Percentiles rank a stretch among this genome's conserved stretches.
phyloP scores from a whole-genome alignment of 257 asterid species.

The Cinchona pubescens region DNA sequence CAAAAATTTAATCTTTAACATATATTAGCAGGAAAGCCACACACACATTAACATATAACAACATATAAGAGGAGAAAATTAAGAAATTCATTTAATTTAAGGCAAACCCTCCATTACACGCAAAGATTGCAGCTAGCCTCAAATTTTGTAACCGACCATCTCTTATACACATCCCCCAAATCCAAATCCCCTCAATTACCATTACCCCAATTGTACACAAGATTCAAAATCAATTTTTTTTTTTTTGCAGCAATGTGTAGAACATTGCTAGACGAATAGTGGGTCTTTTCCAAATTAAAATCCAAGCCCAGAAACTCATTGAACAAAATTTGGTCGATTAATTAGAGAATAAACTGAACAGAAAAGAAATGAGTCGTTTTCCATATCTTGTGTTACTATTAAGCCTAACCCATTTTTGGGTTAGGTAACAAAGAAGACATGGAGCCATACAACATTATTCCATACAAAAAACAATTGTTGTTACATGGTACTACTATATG shows the following conservation, averaged over 20 bases:
- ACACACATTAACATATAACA: no score
- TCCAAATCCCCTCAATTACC: conserved; percentile 25
- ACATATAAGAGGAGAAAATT: conserved; percentile 7
- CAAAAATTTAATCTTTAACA: neutral
- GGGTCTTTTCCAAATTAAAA: conserved; percentile 30
- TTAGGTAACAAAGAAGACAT: conserved; percentile 21
- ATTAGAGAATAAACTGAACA: neutral
- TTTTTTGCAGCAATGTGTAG: conserved; percentile 12
- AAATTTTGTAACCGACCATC: no score
- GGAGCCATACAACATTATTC: conserved; percentile 15
- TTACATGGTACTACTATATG: conserved; percentile 26
- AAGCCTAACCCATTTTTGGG: conserved; percentile 19
- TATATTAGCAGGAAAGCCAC: neutral
- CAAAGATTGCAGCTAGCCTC: conserved; percentile 33
- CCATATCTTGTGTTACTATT: conserved; percentile 4
- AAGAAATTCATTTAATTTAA: conserved; percentile 12
- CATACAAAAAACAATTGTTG: conserved; percentile 12
- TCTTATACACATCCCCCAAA: no score
- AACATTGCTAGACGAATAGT: conserved; percentile 16
- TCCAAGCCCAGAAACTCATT: conserved; percentile 15
- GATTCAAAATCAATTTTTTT: neutral
- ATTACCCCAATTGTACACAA: conserved; percentile 10
- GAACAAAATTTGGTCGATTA: neutral
- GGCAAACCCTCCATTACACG: conserved; percentile 21
- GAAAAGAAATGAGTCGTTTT: conserved; percentile 16